Conservation (phyloP, 2,329 filamentous ascomycete genomes). For the Paraphoma sp. region DNA sequence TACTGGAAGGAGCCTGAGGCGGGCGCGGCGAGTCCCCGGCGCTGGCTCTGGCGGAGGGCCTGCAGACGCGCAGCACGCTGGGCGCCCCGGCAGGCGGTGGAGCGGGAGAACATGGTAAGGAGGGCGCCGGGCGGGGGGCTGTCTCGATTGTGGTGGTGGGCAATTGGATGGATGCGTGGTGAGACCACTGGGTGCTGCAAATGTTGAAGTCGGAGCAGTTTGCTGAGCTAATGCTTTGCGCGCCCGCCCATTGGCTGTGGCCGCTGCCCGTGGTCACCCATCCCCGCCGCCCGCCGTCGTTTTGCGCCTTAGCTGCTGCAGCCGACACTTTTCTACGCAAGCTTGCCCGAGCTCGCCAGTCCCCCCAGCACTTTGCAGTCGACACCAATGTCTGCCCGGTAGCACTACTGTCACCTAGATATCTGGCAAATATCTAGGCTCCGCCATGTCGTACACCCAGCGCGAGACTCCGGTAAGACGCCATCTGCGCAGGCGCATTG, state of each 20-base stretch:
- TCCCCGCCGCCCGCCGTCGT: slow-evolving; percentile 15
- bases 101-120: slow-evolving; percentile 70
- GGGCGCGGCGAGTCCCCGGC: slow-evolving; percentile 70
- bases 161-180: slow-evolving; percentile 51
- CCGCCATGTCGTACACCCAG: slow-evolving; percentile 44
- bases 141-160: slow-evolving; percentile 58
- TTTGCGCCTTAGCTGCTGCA: slow-evolving; percentile 5
- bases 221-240: slow-evolving; percentile 8
- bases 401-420: slow-evolving; percentile 35
- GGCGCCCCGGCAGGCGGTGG: slow-evolving; percentile 68
- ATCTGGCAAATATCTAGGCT: slow-evolving; percentile 45
- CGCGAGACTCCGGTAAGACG: slow-evolving; percentile 45
- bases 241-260: slow-evolving; percentile 12
- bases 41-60: slow-evolving; percentile 62
- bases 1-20: slow-evolving; percentile 82
- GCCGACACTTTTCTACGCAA: neutral
- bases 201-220: slow-evolving; percentile 6
- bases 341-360: neutral
- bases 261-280: slow-evolving; percentile 11
- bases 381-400: slow-evolving; percentile 41
- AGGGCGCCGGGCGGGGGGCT: slow-evolving; percentile 44
- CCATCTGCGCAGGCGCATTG: slow-evolving; percentile 8
- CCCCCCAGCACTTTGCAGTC: neutral
- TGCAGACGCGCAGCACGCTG: slow-evolving; percentile 67
- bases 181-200: slow-evolving; percentile 16